These are phyloP conservation scores for Nannochloropsis salina DNA, from an alignment of 108 stramenopile genomes.

Conservation along the genomic window DNA sequence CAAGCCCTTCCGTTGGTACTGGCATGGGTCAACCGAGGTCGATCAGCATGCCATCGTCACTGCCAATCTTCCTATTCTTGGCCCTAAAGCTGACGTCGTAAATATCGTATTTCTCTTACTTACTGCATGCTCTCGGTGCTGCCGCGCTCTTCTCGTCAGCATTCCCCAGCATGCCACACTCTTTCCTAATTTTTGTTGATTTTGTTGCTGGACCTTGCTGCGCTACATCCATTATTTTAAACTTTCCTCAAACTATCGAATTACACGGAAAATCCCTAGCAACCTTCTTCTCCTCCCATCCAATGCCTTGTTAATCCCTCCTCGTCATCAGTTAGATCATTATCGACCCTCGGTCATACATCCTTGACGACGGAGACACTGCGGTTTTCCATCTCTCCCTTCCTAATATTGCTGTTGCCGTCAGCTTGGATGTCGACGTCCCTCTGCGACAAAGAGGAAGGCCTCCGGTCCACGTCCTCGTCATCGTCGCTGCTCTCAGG, in stretches of 20 bases:
- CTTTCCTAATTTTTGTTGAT: no score
- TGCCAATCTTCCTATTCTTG: neutral
- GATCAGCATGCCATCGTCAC: neutral
- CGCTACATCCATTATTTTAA: neutral
- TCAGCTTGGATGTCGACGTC: neutral
- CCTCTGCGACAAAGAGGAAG: neutral
- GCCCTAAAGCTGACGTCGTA: neutral
- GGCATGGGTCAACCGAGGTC: neutral
- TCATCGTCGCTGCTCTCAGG: slow-evolving; percentile 12
- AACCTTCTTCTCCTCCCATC: neutral
- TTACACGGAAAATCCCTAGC: neutral
- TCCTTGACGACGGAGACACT: neutral
- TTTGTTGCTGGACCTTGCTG: no score
- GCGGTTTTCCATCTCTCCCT: neutral
- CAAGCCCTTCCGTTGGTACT: neutral
- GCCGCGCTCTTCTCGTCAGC: neutral
- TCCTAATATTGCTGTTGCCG: neutral
- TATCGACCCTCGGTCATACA: neutral
- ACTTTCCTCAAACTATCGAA: neutral
- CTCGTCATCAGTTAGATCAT: slow-evolving; percentile 7
- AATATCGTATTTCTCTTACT: neutral
- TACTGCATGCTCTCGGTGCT: neutral
- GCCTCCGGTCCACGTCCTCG: neutral
- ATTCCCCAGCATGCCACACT: neutral
- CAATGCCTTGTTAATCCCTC: neutral